Percentiles rank a stretch among this genome's conserved stretches.
phyloP scores from a whole-genome alignment of 257 asterid species.

The Perilla frutescens region DNA sequence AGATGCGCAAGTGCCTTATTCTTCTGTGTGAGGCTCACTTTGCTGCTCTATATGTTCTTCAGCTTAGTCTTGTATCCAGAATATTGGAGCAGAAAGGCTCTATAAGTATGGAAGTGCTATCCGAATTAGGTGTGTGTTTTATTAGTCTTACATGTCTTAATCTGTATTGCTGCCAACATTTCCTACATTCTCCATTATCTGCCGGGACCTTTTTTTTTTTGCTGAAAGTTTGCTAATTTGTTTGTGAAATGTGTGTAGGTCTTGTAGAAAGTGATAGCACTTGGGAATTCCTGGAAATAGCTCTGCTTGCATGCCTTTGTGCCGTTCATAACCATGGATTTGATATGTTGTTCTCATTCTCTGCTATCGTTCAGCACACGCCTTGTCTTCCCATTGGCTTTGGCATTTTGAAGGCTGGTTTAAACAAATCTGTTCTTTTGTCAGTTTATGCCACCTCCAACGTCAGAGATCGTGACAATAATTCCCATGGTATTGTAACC shows the following conservation, averaged over 20 bases:
- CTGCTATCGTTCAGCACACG: constrained; percentile 86
- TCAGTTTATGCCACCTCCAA: constrained; percentile 92
- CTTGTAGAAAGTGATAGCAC: constrained; percentile 76
- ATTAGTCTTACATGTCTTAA: constrained; percentile 35
- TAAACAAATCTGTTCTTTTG: constrained; percentile 96
- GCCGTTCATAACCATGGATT: constrained; percentile 93
- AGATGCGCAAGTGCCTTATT: constrained; percentile 84
- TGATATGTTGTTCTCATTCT: constrained; percentile 87
- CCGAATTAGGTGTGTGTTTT: constrained; percentile 79
- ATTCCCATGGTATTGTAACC: constrained; percentile 74
- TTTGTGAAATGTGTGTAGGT: constrained; percentile 61
- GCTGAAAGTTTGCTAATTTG: constrained; percentile 30
- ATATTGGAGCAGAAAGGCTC: constrained; percentile 70
- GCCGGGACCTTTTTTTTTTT: background rate
- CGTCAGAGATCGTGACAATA: constrained; percentile 59
- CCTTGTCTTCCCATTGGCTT: constrained; percentile 93
- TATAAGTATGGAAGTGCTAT: constrained; percentile 64
- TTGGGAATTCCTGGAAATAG: constrained; percentile 86
- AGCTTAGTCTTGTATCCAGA: constrained; percentile 79
- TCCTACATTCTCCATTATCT: constrained; percentile 31
- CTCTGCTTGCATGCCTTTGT: constrained; percentile 93
- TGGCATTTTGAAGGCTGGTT: constrained; percentile 95
- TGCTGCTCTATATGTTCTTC: constrained; percentile 85
- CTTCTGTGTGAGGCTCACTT: constrained; percentile 96
- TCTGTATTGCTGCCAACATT: constrained; percentile 28